Evolutionary conservation across 2,329 filamentous ascomycete genomes (phyloP).

Genomic region (Lojkania enalia): DNA sequence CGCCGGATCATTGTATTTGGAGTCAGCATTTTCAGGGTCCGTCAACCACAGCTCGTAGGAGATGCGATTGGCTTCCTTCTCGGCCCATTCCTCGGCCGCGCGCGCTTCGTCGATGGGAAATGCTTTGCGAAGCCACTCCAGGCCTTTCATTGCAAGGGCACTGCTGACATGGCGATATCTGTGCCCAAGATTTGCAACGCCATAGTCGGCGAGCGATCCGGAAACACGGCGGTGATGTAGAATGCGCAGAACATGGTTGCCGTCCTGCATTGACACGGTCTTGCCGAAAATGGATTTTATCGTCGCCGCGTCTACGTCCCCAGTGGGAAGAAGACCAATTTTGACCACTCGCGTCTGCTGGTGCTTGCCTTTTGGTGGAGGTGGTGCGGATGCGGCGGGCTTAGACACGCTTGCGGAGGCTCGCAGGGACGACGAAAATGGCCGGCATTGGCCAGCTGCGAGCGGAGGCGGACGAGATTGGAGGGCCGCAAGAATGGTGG

Average conservation of each 20-base stretch:
- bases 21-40: conserved; percentile 41
- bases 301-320: conserved; percentile 26
- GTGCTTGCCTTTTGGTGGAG: conserved; percentile 16
- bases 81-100: conserved; percentile 45
- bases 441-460: conserved; percentile 22
- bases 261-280: conserved; percentile 28
- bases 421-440: conserved; percentile 29
- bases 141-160: conserved; percentile 32
- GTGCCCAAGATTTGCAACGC: conserved; percentile 39
- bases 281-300: conserved; percentile 39
- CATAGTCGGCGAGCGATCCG: conserved; percentile 46
- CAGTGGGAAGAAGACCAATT: conserved; percentile 37
- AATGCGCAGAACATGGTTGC: conserved; percentile 44
- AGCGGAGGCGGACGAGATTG: conserved; percentile 13
- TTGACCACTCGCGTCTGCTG: conserved; percentile 33
- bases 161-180: conserved; percentile 33
- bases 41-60: conserved; percentile 42
- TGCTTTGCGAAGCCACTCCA: conserved; percentile 41
- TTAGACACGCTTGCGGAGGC: conserved; percentile 30
- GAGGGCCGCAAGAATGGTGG: conserved; percentile 28
- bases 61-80: conserved; percentile 44
- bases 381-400: conserved; percentile 22
- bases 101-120: conserved; percentile 47
- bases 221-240: conserved; percentile 45
- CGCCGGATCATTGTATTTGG: conserved; percentile 44